Base-by-base conservation (phyloP, 2,329 filamentous ascomycete species). In the Exophiala viscosa region DNA sequence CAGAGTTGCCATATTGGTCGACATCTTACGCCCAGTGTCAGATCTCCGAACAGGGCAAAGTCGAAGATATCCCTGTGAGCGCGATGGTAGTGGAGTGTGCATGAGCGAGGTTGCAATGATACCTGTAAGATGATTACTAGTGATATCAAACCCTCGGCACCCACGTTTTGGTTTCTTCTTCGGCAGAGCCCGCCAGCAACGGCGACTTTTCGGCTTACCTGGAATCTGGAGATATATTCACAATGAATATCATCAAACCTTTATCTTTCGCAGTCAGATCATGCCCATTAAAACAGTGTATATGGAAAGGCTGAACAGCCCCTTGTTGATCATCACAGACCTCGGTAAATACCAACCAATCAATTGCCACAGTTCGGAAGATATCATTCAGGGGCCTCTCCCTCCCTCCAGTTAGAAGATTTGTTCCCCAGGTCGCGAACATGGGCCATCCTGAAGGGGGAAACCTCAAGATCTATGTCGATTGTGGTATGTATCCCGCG, bases 381-480 rank as follows among this genome's bases (percentile, higher is more conserved):
- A 36, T 36, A 36, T 36, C 4, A 36, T 36, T 5, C 11, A 36
- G 34, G n/a, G n/a, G n/a, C 2, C 11, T 5, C 11, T 13, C 6
- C 34, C 11, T 13, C 11, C 11, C 34, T 36, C 34, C 7, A 36
- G 34, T 13, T 5, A 5, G 4, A 36, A 13, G 3, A 13, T 15
- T 36, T 13, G 2, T 36, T 10, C 11, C 11, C 3, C 11, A 36
- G 20, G 4, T 14, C 9, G 40, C 18, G n/a, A 28, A 23, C 3
- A 42, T 42, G 40, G 40, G 40, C 9, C 14, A 28, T 31, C 46
- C 54, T 17, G 42, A 53, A 17, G 54, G 54, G 34, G 54, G 54
- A 17, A 57, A 57, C 43, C 50, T 57, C 13, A 54, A 40, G 9
- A 43, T 57, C 11, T 57, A 53, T 17, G 50, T 57, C 9, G 54